phyloP scores from a whole-genome alignment of 2,329 filamentous ascomycete species.

The Colletotrichum camelliae region DNA sequence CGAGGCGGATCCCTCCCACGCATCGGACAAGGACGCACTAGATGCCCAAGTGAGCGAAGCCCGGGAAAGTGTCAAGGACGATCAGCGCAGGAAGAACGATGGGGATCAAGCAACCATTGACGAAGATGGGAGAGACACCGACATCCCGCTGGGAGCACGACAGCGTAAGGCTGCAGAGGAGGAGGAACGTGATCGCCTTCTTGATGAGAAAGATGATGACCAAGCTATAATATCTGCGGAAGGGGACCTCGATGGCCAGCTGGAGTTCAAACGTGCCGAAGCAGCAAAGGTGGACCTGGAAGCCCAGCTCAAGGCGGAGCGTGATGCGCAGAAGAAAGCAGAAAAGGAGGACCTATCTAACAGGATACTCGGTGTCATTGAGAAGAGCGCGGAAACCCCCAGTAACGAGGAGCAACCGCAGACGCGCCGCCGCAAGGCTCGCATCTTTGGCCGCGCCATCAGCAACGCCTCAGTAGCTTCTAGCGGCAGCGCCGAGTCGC shows the following conservation, averaged over 20 bases:
- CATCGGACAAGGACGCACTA: no score
- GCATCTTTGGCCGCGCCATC: slow-evolving; percentile 62
- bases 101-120: background rate
- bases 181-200: background rate
- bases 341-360: slow-evolving; percentile 47
- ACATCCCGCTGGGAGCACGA: background rate
- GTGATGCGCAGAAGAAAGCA: slow-evolving; percentile 31
- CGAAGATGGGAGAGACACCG: background rate
- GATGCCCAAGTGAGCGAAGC: background rate
- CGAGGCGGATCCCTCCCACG: background rate
- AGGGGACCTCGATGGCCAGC: background rate
- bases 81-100: background rate
- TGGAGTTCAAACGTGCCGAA: background rate
- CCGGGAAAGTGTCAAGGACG: background rate
- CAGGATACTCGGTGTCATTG: slow-evolving; percentile 49
- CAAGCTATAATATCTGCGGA: background rate
- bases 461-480: slow-evolving; percentile 63
- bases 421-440: slow-evolving; percentile 38
- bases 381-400: slow-evolving; percentile 28
- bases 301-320: slow-evolving; percentile 10
- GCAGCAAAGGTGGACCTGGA: slow-evolving; percentile 23
- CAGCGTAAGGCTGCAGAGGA: background rate
- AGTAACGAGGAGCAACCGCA: slow-evolving; percentile 20
- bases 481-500: slow-evolving; percentile 45
- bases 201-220: background rate